These are phyloP conservation scores for Diplodia scrobiculata DNA, from an alignment of 2,329 filamentous ascomycete genomes.

Conservation along the genomic window DNA sequence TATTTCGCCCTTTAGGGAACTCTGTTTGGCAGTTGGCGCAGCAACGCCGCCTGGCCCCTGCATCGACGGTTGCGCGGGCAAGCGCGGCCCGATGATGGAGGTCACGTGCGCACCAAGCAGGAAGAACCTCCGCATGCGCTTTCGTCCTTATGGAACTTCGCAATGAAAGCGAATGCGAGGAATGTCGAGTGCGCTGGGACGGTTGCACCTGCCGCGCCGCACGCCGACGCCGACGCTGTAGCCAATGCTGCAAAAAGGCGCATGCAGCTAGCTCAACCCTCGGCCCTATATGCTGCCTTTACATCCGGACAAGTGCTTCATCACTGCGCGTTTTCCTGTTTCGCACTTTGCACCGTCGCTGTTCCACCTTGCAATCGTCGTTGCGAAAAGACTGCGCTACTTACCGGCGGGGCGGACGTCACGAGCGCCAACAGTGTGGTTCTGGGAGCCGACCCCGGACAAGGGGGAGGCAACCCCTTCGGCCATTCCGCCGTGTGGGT, in stretches of 20 bases:
- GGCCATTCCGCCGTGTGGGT: not conserved
- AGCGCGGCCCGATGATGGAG: not conserved
- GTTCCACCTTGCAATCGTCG: not conserved
- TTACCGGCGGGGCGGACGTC: not conserved
- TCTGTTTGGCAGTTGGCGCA: constrained; percentile 27
- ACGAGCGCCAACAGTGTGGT: not conserved
- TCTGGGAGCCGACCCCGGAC: not conserved
- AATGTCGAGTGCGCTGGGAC: not conserved
- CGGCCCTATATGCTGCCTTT: constrained; percentile 14
- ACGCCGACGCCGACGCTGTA: not conserved
- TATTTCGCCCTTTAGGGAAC: constrained; percentile 25
- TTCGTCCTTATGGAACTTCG: not conserved
- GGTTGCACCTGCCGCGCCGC: not conserved
- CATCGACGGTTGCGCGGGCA: not conserved
- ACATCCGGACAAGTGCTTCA: not conserved
- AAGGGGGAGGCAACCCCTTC: constrained; percentile 11
- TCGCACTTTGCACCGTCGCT: not conserved
- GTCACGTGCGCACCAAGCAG: constrained; percentile 7
- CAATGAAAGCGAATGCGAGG: not conserved
- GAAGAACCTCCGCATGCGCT: not conserved
- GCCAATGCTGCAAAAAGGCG: not conserved
- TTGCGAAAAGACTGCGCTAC: not conserved
- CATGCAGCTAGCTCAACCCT: not conserved
- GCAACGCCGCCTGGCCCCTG: constrained; percentile 6
- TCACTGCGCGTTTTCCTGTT: not conserved